Base-by-base conservation (phyloP, 2,329 filamentous ascomycete species). In the Colletotrichum orbiculare region DNA sequence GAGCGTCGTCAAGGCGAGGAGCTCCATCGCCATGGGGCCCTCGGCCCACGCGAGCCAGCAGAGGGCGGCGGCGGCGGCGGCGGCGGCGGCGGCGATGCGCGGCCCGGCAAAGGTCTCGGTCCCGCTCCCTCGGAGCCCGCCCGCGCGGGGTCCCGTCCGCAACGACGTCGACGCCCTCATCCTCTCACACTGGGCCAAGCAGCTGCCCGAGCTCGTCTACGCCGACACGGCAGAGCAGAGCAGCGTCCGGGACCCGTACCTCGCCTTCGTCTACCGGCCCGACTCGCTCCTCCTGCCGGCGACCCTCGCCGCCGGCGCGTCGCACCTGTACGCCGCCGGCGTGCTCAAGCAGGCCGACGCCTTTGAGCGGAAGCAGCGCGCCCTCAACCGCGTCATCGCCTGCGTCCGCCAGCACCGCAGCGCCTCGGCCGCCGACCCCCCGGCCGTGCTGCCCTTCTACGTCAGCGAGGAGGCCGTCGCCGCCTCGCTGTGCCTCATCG, bases 131-230 rank as follows among this genome's bases (percentile, higher is more conserved):
- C 52, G 52, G 13, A 48, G 37, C 38, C 52, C 52, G 35, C 7
- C 54, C 13, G 37, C 39, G 4, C 52, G 54, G 7, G 60, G 49
- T 8, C 43, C 35, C 4, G 54, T 60, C 37, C 38, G 45, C 10
- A 64, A 60, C 17, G 39, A 54, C 2, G 33, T 41, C 8, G 64
- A 67, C 13, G 48, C 52, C 2, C 52, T 60, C 49, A 50, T 67
- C 5, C 64, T 67, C 52, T 43, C 37, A 4, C 60, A 67, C 37
- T 67, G 60, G 64, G 50, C 59, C 13, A 43, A 56, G 13, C 41
- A 55, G 8, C 25, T 67, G 5, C 64, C 64, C 0, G 54, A 64
- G 0, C 5, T 67, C 39, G 49, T 63, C 2, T 67, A 64, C 48
- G 54, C 60, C 1, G 64, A 67, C 34, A 52, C 64, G 2, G 46